Evolutionary conservation across 306 rosid species (phyloP), one percentile per base, ranked within the genome.

Genomic region (Crataegus laevigata): DNA sequence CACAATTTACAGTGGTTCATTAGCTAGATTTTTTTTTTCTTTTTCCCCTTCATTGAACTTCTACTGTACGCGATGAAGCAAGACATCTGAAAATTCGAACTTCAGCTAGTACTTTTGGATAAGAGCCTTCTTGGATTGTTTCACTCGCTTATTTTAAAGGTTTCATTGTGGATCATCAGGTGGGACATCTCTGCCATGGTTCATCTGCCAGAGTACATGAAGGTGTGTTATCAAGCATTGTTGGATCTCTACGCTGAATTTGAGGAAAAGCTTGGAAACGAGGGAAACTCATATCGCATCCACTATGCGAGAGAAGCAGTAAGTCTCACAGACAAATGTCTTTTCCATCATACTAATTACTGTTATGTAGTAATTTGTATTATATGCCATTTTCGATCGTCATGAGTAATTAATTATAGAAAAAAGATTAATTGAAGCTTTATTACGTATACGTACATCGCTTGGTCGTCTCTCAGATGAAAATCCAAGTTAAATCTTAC

Each of bases 401-500:
- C n/a, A n/a, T n/a, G n/a, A 30, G 32, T 30, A 30, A 4, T 30
- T 30, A 30, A 34, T 6, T 5, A 6, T n/a, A n/a, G n/a, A n/a
- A n/a, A n/a, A n/a, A n/a, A n/a, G n/a, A 4, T 30, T 30, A 30
- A 34, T 6, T 5, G 1, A 34, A 34, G 36, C 36, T 34, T 34
- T 34, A 34, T 34, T 34, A 34, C 1, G 36, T 34, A 34, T 38
- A 38, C 4, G 51, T 45, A 45, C 5, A 14, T 38, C 43, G 8
- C 38, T 1, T 34, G 38, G 38, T 34, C 38, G 0, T 38, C 43
- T 24, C 38, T 1, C 14, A 86, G 89, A 58, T 84, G 50, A 86
- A 82, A 29, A 59, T 25, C 1, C 9, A 14, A 1, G 83, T 30
- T 9, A 57, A 81, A 68, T 74, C 80, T 1, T 82, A 76, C 71